Evolutionary conservation across 306 rosid genomes (phyloP).

Genomic region (Rubus parviflorus): DNA sequence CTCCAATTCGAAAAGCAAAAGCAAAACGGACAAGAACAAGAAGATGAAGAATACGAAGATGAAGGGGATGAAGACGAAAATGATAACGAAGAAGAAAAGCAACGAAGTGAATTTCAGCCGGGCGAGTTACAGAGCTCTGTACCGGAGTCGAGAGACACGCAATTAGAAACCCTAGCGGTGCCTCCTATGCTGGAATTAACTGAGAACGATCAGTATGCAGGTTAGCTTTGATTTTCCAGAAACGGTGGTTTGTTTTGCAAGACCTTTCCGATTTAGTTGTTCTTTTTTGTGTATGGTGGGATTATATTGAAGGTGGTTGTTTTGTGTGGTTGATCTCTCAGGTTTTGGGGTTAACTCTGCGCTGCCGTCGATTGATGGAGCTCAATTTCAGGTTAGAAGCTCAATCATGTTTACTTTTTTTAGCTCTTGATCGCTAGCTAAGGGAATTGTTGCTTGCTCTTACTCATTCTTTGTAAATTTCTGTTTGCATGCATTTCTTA

Average conservation of each 20-base stretch:
- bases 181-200: conserved; percentile 30
- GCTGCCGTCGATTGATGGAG: conserved; percentile 34
- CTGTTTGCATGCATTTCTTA: background rate
- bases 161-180: conserved; percentile 64
- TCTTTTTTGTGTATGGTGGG: background rate
- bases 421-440: background rate
- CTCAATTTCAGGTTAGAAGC: conserved; percentile 58
- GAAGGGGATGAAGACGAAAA: conserved; percentile 13
- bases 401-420: conserved; percentile 13
- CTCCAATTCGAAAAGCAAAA: conserved; percentile 24
- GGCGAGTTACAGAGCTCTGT: conserved; percentile 28
- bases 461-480: background rate
- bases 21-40: conserved; percentile 24
- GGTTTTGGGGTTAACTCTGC: conserved; percentile 46
- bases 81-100: conserved; percentile 18
- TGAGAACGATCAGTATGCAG: conserved; percentile 38
- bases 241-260: background rate
- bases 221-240: conserved; percentile 28
- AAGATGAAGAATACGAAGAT: conserved; percentile 24
- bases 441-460: background rate
- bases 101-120: conserved; percentile 23
- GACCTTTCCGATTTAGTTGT: background rate
- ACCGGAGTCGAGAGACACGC: conserved; percentile 1
- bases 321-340: conserved; percentile 36
- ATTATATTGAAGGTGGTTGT: conserved; percentile 18